A percentile compares a stretch with the other conserved stretches of the same genome.
Evolutionary conservation across 305 asterid genomes (phyloP).

Genomic region (Withania somnifera): DNA sequence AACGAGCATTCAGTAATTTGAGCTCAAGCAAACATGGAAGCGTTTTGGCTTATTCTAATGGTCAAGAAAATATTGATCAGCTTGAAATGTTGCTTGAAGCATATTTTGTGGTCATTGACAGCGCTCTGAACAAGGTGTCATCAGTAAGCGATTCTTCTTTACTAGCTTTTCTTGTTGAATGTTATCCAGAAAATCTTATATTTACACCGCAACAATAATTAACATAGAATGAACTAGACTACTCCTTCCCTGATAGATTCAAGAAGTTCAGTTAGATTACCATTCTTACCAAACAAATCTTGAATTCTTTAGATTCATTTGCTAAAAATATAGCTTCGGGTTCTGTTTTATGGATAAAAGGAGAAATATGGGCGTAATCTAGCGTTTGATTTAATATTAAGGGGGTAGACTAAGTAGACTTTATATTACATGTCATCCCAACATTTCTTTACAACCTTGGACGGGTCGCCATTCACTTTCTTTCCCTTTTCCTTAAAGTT

Average conservation of each 20-base stretch:
- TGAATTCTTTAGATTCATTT: neutral
- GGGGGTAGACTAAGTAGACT: neutral
- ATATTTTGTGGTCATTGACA: conserved; percentile 76
- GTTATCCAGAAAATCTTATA: neutral
- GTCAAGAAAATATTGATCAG: conserved; percentile 78
- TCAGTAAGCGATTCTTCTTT: conserved; percentile 48
- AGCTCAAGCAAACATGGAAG: conserved; percentile 76
- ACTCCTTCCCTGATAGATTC: neutral
- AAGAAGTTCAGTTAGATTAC: neutral
- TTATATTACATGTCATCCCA: neutral
- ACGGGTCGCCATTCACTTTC: neutral
- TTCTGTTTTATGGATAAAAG: neutral
- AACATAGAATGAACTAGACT: neutral
- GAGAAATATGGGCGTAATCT: neutral
- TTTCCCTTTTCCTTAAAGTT: neutral
- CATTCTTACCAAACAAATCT: neutral
- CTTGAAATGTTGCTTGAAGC: conserved; percentile 99
- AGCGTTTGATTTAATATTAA: neutral
- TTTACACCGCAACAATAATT: neutral
- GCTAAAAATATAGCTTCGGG: neutral
- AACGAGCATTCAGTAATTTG: conserved; percentile 80
- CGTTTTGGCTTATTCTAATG: conserved; percentile 54
- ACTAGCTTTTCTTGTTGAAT: neutral
- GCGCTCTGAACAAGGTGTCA: conserved; percentile 75
- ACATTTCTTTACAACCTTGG: neutral